phyloP scores from a whole-genome alignment of 1,284 basidiomycete species.

The Earliella scabrosa region DNA sequence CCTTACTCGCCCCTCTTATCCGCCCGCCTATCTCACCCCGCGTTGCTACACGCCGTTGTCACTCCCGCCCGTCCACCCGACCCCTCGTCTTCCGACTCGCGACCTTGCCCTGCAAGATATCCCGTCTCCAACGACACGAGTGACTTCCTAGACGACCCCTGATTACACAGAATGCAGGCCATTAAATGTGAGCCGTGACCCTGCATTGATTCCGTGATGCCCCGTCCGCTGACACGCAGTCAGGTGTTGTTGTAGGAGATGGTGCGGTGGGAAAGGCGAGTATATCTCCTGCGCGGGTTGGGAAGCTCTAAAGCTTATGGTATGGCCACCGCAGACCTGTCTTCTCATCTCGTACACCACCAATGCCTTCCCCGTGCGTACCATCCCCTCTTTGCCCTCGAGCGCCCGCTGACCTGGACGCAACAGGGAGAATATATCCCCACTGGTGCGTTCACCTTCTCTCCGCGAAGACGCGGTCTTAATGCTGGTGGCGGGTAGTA shows the following conservation, averaged over 20 bases:
- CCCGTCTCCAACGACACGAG: constrained; percentile 12
- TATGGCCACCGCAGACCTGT: constrained; percentile 73
- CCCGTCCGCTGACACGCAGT: constrained; percentile 21
- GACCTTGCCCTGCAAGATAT: constrained; percentile 15
- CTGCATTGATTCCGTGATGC: background rate
- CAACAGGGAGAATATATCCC: constrained; percentile 94
- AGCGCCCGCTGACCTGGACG: constrained; percentile 27
- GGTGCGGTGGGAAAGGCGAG: constrained; percentile 98
- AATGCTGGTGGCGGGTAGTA: constrained; percentile 48
- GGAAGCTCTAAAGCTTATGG: constrained; percentile 13
- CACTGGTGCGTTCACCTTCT: constrained; percentile 62
- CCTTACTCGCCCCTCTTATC: background rate
- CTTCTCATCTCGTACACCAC: constrained; percentile 97
- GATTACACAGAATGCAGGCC: constrained; percentile 43
- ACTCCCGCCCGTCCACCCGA: constrained; percentile 11
- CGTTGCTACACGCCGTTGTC: constrained; percentile 19
- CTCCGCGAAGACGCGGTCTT: background rate
- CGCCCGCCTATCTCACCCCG: constrained; percentile 8
- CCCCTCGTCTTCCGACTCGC: background rate
- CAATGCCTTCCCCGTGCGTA: constrained; percentile 89
- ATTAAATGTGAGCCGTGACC: constrained; percentile 41
- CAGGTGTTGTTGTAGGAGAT: constrained; percentile 98
- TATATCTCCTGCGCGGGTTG: constrained; percentile 14
- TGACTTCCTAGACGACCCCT: constrained; percentile 24
- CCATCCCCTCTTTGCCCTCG: constrained; percentile 24